A percentile compares a stretch with the other conserved stretches of the same genome.
Conservation (phyloP, 208 protist species). For the Angomonas deanei region DNA sequence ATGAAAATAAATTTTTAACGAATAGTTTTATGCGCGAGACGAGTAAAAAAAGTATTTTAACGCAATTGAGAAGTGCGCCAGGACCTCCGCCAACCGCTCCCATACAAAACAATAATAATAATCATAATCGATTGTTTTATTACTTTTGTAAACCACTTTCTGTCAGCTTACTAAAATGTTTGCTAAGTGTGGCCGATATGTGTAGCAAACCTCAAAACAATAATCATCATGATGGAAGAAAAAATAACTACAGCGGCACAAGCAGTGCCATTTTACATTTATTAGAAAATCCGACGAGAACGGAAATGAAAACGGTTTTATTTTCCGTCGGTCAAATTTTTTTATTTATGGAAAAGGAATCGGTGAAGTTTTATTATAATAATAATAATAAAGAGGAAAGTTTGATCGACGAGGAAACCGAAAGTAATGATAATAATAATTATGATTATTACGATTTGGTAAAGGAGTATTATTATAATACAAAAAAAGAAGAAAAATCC, state of each 20-base stretch:
- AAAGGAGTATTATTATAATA: too few species aligned
- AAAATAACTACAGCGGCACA: not conserved
- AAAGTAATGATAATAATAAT: not conserved
- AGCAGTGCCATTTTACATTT: not conserved
- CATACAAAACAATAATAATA: too few species aligned
- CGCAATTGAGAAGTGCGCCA: not conserved
- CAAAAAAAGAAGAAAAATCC: not conserved
- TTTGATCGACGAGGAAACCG: not conserved
- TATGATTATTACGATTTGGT: too few species aligned
- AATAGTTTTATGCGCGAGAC: not conserved
- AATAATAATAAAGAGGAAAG: not conserved
- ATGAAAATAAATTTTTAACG: not conserved
- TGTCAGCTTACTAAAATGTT: not conserved
- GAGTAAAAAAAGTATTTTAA: constrained; percentile 1
- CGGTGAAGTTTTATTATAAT: not conserved
- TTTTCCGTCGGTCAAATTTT: not conserved
- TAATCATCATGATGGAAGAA: too few species aligned
- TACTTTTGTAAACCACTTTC: not conserved
- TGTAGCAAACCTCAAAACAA: not conserved
- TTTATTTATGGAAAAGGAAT: constrained; percentile 6
- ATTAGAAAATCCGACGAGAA: not conserved
- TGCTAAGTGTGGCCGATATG: not conserved
- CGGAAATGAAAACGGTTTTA: constrained; percentile 4
- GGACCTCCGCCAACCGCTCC: too few species aligned
- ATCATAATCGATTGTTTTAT: too few species aligned